These are phyloP conservation scores for Epichloe sibirici DNA, from an alignment of 2,329 filamentous ascomycete genomes.

Conservation along the genomic window DNA sequence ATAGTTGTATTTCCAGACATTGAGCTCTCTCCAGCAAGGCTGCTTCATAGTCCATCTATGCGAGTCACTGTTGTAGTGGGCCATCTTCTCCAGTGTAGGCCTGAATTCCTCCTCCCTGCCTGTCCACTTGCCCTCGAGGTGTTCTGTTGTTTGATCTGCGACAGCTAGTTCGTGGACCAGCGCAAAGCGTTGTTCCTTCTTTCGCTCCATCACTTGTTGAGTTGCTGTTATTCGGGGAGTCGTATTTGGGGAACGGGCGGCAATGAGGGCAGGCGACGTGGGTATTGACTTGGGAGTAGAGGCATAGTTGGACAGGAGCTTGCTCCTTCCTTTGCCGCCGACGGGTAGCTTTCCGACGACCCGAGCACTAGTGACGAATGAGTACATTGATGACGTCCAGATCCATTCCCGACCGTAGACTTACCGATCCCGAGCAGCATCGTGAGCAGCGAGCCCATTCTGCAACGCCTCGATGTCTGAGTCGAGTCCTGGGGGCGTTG, in stretches of 20 bases:
- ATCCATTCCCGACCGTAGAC: slow-evolving; percentile 6
- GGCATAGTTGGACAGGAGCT: slow-evolving; percentile 27
- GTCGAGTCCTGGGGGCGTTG: slow-evolving; percentile 29
- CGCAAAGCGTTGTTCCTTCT: slow-evolving; percentile 38
- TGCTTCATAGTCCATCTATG: slow-evolving; percentile 45
- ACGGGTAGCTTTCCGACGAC: slow-evolving; percentile 22
- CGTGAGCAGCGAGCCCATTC: slow-evolving; percentile 25
- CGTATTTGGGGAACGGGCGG: slow-evolving; percentile 39
- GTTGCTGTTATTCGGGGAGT: slow-evolving; percentile 37
- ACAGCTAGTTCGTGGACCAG: slow-evolving; percentile 51
- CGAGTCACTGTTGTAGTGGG: slow-evolving; percentile 33
- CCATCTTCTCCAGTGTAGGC: slow-evolving; percentile 44
- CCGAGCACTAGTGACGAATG: slow-evolving; percentile 20
- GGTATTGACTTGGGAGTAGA: slow-evolving; percentile 31
- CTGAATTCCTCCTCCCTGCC: slow-evolving; percentile 42
- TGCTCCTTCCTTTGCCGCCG: slow-evolving; percentile 28
- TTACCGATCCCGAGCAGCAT: slow-evolving; percentile 25
- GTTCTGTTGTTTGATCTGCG: slow-evolving; percentile 35
- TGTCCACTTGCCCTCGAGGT: slow-evolving; percentile 37
- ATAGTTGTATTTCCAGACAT: slow-evolving; percentile 52
- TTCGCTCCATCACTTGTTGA: slow-evolving; percentile 38
- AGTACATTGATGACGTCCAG: slow-evolving; percentile 10
- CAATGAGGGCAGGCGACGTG: slow-evolving; percentile 43
- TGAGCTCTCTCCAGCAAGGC: slow-evolving; percentile 49
- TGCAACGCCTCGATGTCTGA: slow-evolving; percentile 39